Percentiles rank a stretch among this genome's conserved stretches.
Conservation (phyloP, 2,329 filamentous ascomycete species). For the Blastomyces percursus region DNA sequence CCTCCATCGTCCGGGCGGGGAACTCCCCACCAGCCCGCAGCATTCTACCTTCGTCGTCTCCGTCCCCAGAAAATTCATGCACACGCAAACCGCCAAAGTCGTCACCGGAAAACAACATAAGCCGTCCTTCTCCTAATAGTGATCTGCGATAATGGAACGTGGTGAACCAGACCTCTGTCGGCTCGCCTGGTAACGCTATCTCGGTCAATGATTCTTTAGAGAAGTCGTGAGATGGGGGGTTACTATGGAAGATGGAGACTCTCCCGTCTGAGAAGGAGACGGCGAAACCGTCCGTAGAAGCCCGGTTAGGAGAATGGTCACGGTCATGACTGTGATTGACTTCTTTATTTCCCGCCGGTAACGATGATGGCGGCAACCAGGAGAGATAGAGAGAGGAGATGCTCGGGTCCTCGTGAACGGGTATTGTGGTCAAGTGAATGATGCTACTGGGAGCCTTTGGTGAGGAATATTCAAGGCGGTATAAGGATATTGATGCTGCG, state of each 20-base stretch:
- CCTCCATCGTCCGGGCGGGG: constrained; percentile 9
- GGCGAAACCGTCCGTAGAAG: constrained; percentile 44
- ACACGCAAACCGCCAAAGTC: constrained; percentile 30
- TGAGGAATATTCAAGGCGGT: constrained; percentile 20
- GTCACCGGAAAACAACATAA: constrained; percentile 31
- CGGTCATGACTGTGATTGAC: constrained; percentile 15
- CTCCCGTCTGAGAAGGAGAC: constrained; percentile 60
- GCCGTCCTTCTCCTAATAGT: neutral
- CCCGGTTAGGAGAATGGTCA: neutral
- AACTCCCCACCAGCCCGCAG: constrained; percentile 7
- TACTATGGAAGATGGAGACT: constrained; percentile 46
- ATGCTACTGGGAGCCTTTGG: constrained; percentile 18
- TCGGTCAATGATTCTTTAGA: constrained; percentile 47
- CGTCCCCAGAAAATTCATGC: constrained; percentile 18
- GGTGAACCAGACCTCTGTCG: constrained; percentile 33
- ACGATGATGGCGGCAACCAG: constrained; percentile 50
- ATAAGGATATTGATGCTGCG: constrained; percentile 42
- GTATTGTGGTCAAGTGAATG: constrained; percentile 33
- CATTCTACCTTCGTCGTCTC: constrained; percentile 6
- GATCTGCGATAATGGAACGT: constrained; percentile 12
- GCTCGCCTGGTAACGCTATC: constrained; percentile 55
- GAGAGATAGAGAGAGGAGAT: constrained; percentile 60
- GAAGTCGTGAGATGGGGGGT: constrained; percentile 26
- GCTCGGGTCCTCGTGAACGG: constrained; percentile 42
- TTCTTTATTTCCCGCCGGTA: constrained; percentile 11